These are phyloP conservation scores for Pseudozyma flocculosa DNA, from an alignment of 1,284 basidiomycete genomes.

Conservation along the genomic window DNA sequence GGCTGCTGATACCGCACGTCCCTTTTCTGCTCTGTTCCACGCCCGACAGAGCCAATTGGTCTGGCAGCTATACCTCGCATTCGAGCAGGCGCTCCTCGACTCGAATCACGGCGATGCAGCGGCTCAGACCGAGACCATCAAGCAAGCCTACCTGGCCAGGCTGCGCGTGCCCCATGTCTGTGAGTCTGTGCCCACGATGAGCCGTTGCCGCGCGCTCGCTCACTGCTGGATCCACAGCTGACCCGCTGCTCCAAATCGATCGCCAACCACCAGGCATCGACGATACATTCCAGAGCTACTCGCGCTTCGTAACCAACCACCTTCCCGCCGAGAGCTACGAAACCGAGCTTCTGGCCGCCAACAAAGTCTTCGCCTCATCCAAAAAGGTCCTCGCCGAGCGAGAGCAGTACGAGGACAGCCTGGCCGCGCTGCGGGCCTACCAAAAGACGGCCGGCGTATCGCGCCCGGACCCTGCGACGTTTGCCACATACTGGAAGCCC, in stretches of 20 bases:
- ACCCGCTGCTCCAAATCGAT: too few relatives aligned
- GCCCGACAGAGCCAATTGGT: slow-evolving; percentile 35
- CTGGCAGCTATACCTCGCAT: slow-evolving; percentile 41
- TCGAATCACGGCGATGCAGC: slow-evolving; percentile 3
- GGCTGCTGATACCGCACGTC: too few relatives aligned
- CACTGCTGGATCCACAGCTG: too few relatives aligned
- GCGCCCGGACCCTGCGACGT: slow-evolving; percentile 7
- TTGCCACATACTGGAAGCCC: slow-evolving; percentile 20
- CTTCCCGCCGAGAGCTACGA: slow-evolving; percentile 47
- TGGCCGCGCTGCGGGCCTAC: slow-evolving; percentile 1
- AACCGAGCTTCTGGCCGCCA: slow-evolving; percentile 38
- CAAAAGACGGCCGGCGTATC: too few relatives aligned
- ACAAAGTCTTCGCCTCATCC: slow-evolving; percentile 24
- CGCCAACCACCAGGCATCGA: slow-evolving; percentile 19
- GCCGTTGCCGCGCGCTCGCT: too few relatives aligned
- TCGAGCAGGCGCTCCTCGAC: slow-evolving; percentile 27
- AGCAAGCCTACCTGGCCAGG: slow-evolving; percentile 39
- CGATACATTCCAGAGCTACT: slow-evolving; percentile 41
- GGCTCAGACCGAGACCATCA: slow-evolving; percentile 23
- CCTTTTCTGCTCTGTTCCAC: too few relatives aligned
- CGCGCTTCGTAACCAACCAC: slow-evolving; percentile 40
- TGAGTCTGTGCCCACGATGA: too few relatives aligned
- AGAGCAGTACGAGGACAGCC: slow-evolving; percentile 34
- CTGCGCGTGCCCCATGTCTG: slow-evolving; percentile 36
- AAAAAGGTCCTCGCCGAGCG: slow-evolving; percentile 11